phyloP scores from a whole-genome alignment of 2,329 filamentous ascomycete species.

The Orbilia oligospora region DNA sequence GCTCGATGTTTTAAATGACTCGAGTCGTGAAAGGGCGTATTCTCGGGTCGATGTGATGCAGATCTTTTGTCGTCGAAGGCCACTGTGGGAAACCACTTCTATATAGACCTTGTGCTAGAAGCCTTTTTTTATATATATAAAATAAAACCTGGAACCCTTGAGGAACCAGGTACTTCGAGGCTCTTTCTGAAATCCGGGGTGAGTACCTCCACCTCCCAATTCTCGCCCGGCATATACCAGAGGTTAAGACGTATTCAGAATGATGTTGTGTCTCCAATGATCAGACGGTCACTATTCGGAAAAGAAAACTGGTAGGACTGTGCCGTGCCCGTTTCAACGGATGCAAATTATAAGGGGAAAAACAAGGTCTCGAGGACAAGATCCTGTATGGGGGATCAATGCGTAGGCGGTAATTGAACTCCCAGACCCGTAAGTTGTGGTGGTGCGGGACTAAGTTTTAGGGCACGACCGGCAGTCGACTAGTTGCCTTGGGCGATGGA shows the following conservation, averaged over 20 bases:
- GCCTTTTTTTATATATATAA: constrained; percentile 14
- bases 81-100: neutral
- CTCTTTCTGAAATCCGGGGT: constrained; percentile 29
- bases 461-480: constrained; percentile 31
- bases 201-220: constrained; percentile 10
- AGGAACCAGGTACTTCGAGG: constrained; percentile 8
- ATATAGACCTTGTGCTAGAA: constrained; percentile 1
- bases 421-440: constrained; percentile 25
- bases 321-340: constrained; percentile 53
- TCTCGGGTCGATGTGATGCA: neutral
- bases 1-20: neutral
- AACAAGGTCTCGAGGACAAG: constrained; percentile 38
- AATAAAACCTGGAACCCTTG: constrained; percentile 3
- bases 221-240: constrained; percentile 14
- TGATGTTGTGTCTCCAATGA: constrained; percentile 24
- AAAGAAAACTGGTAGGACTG: constrained; percentile 28
- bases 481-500: constrained; percentile 51
- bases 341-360: constrained; percentile 53
- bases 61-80: neutral
- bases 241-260: constrained; percentile 3
- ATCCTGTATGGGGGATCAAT: constrained; percentile 57
- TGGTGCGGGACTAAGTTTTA: constrained; percentile 45
- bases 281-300: constrained; percentile 33
- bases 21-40: neutral
- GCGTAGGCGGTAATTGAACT: constrained; percentile 51